A percentile compares a stretch with the other conserved stretches of the same genome.
These are phyloP conservation scores for Blastobotrys peoriensis DNA, from an alignment of 805 yeast species.

Conservation along the genomic window DNA sequence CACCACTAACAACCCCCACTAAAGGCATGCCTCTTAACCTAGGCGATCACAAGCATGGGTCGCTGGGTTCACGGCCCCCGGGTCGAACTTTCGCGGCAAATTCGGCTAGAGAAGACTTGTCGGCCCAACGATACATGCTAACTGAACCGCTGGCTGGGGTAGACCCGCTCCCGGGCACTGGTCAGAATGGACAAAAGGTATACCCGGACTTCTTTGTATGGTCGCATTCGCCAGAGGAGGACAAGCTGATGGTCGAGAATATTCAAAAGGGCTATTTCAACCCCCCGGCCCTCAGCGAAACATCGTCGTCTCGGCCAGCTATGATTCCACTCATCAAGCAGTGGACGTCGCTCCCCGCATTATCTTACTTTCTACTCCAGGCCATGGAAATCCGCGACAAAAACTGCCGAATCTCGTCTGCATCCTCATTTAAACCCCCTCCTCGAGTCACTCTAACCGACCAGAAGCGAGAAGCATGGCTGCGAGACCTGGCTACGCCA, in stretches of 20 bases:
- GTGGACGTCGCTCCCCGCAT: conserved; percentile 41
- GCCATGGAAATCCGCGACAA: conserved; percentile 44
- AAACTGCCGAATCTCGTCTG: conserved; percentile 41
- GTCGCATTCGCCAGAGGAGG: conserved; percentile 54
- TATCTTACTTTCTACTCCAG: conserved; percentile 41
- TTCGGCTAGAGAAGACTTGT: conserved; percentile 20
- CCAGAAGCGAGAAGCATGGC: conserved; percentile 79
- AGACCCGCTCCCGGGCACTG: conserved; percentile 26
- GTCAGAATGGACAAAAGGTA: conserved; percentile 11
- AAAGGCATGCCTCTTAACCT: background rate
- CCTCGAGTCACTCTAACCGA: conserved; percentile 89
- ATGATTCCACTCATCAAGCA: conserved; percentile 36
- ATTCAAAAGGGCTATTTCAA: conserved; percentile 70
- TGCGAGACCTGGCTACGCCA: conserved; percentile 68
- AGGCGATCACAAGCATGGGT: background rate
- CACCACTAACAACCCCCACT: too few relatives aligned
- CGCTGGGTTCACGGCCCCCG: background rate
- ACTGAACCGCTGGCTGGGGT: conserved; percentile 30
- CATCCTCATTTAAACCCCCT: conserved; percentile 66
- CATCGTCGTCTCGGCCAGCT: conserved; percentile 60
- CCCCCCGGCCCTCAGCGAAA: conserved; percentile 60
- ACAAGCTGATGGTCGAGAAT: conserved; percentile 45
- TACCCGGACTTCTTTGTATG: conserved; percentile 75
- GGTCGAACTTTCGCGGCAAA: background rate
- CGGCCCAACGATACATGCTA: conserved; percentile 29